Conservation (phyloP, 768 basidiomycete species). For the Agrocybe praecox region DNA sequence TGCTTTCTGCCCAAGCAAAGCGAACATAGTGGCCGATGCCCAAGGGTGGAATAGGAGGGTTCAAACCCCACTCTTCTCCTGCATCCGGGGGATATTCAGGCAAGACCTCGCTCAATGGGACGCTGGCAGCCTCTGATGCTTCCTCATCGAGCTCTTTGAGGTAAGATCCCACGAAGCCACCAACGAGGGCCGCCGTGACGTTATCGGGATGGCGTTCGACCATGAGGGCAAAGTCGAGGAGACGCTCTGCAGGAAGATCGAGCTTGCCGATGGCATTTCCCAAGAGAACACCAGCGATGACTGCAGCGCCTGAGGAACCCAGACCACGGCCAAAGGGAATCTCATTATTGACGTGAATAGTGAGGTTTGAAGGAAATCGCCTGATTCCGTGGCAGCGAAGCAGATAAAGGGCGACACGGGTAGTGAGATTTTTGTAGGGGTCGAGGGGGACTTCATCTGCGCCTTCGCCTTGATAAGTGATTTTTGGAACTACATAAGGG, state of each 20-base stretch:
- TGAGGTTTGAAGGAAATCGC: slow-evolving; percentile 75
- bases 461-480: slow-evolving; percentile 88
- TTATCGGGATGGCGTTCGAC: slow-evolving; percentile 99
- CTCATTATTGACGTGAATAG: slow-evolving; percentile 83
- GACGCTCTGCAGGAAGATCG: slow-evolving; percentile 63
- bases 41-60: slow-evolving; percentile 84
- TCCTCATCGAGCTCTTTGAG: slow-evolving; percentile 83
- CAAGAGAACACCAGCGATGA: slow-evolving; percentile 93
- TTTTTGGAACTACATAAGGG: slow-evolving; percentile 49
- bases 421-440: slow-evolving; percentile 95
- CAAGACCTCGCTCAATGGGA: slow-evolving; percentile 93
- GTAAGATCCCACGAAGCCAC: slow-evolving; percentile 97
- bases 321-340: slow-evolving; percentile 98
- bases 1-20: slow-evolving; percentile 81
- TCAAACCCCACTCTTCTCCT: slow-evolving; percentile 85
- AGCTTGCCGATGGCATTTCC: slow-evolving; percentile 83
- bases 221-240: slow-evolving; percentile 97
- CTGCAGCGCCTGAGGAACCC: slow-evolving; percentile 98
- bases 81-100: slow-evolving; percentile 96
- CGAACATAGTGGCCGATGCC: slow-evolving; percentile 95
- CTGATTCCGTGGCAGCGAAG: slow-evolving; percentile 83
- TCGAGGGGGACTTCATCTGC: slow-evolving; percentile 89
- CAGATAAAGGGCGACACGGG: slow-evolving; percentile 96
- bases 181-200: slow-evolving; percentile 95
- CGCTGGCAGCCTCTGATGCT: slow-evolving; percentile 82